Evolutionary conservation across 139 green algal species (phyloP), one percentile per base, ranked within the genome.

Genomic region (Raphidocelis subcapitata): DNA sequence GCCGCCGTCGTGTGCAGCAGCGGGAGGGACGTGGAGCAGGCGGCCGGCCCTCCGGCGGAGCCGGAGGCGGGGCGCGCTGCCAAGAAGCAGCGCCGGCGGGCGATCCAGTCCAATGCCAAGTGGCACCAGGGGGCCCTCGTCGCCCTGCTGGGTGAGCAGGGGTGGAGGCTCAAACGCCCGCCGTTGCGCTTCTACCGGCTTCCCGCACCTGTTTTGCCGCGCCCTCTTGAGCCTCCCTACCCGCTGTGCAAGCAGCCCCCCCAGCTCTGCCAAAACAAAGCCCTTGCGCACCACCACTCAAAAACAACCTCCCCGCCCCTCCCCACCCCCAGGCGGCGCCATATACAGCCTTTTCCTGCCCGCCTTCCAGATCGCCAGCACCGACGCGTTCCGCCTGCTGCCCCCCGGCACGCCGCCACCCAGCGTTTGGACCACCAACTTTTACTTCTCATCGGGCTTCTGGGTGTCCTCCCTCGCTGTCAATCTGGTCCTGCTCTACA

Each of bases 341-440:
- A 52, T 73, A 3, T 84, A 84, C 44, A 57, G 46, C 33, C 54
- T 81, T 14, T 86, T 86, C 60, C 70, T 77, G 0, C 81, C 81
- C 18, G 81, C 81, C 2, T 82, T 86, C 37, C 75, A 86, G 47
- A 68, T 86, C 5, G 70, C 70, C 18, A 61, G 62, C 33, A 83
- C 67, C 16, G 77, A 79, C 49, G 72, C 74, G 2, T 86, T 81
- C 69, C 47, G 70, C 24, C 67, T 75, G 24, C 74, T 79, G 29
- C 29, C 44, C 0, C 31, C 59, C 20, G 77, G 63, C 15, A 69
- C 69, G 16, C 68, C 70, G 12, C 67, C 80, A 8, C 63, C 81
- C 10, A 74, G 73, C 3, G 59, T 81, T 12, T 83, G 79, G 64
- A 81, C 76, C 54, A 65, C 80, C n/a, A 72, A 74, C 56, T 85